Percentiles rank a stretch among this genome's conserved stretches.
Conservation (phyloP, 2,329 filamentous ascomycete species). For the Aspergillus transmontanensis region DNA sequence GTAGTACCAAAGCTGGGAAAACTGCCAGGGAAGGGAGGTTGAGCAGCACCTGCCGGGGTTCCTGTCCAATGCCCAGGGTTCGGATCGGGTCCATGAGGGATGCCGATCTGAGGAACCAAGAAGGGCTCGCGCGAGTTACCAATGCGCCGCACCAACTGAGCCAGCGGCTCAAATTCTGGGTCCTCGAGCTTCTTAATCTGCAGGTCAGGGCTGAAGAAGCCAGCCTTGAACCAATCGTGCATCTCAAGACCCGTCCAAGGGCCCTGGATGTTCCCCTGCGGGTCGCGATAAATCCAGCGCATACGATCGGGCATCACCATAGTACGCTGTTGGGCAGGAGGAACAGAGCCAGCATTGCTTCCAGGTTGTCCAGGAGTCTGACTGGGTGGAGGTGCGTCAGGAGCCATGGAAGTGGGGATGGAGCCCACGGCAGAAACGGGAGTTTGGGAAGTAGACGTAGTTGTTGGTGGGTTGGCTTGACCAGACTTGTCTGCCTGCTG, state of each 20-base stretch:
- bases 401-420: slow-evolving; percentile 32
- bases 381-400: slow-evolving; percentile 33
- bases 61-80: slow-evolving; percentile 54
- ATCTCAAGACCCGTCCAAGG: slow-evolving; percentile 97
- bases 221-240: slow-evolving; percentile 99
- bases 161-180: slow-evolving; percentile 88
- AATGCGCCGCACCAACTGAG: slow-evolving; percentile 91
- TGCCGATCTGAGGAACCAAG: slow-evolving; percentile 93
- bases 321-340: slow-evolving; percentile 70
- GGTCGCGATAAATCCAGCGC: slow-evolving; percentile 97
- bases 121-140: slow-evolving; percentile 98
- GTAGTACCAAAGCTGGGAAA: slow-evolving; percentile 98
- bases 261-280: slow-evolving; percentile 86
- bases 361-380: slow-evolving; percentile 39
- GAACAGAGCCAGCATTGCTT: slow-evolving; percentile 63
- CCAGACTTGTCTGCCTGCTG: slow-evolving; percentile 33
- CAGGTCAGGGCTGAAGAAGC: slow-evolving; percentile 93
- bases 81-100: slow-evolving; percentile 78
- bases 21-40: slow-evolving; percentile 87
- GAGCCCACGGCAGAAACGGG: slow-evolving; percentile 40
- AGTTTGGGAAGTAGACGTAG: slow-evolving; percentile 38
- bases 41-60: slow-evolving; percentile 61
- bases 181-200: slow-evolving; percentile 96
- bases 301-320: slow-evolving; percentile 99
- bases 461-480: slow-evolving; percentile 32